Evolutionary conservation across 179 eudicot species (phyloP).

Genomic region (Silene vulgaris): DNA sequence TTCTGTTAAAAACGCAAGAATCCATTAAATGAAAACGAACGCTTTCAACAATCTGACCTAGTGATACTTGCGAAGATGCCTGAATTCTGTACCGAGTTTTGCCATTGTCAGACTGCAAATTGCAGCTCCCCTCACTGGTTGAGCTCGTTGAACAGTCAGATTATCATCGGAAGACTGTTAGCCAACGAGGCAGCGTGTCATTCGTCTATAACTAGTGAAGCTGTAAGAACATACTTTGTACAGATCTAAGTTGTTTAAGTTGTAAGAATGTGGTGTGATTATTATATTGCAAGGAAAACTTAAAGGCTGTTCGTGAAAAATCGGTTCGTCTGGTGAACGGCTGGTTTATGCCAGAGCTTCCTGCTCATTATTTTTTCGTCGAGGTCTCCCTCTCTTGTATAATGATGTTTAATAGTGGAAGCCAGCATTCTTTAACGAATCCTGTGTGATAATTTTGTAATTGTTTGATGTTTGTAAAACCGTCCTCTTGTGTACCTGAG

Average conservation of each 20-base stretch:
- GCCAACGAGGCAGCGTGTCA: background rate
- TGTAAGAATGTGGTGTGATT: background rate
- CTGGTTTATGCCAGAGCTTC: background rate
- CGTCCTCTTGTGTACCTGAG: too few relatives aligned
- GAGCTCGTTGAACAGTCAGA: conserved; percentile 4
- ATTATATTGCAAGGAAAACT: background rate
- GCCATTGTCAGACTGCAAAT: background rate
- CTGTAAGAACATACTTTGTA: conserved; percentile 13
- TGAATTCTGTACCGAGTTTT: background rate
- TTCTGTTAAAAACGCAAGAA: conserved; percentile 29
- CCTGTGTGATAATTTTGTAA: background rate
- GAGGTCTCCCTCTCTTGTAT: background rate
- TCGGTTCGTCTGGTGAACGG: too few relatives aligned
- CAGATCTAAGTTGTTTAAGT: background rate
- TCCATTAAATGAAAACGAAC: background rate
- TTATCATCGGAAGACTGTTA: background rate
- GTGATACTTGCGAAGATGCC: conserved; percentile 7
- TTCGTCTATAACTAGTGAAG: background rate
- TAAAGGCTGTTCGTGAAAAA: background rate
- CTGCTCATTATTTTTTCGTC: background rate
- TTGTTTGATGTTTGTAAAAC: background rate
- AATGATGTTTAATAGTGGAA: background rate
- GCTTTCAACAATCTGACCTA: background rate
- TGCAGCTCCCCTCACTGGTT: conserved; percentile 12
- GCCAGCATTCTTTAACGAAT: background rate